These are phyloP conservation scores for Torulaspora quercuum DNA, from an alignment of 805 yeast species.

Conservation along the genomic window DNA sequence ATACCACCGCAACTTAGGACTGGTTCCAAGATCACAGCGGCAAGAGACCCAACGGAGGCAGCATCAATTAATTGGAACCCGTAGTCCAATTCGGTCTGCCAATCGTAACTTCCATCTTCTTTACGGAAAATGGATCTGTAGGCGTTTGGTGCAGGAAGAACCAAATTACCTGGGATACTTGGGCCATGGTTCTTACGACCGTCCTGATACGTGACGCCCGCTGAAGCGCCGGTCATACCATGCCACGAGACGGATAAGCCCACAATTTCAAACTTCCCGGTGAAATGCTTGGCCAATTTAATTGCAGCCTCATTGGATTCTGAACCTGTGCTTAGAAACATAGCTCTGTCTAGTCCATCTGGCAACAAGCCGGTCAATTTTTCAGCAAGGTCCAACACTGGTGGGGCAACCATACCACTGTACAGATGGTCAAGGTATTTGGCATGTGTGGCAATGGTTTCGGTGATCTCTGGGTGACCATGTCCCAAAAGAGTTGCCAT, in stretches of 20 bases:
- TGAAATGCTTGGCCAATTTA: constrained; percentile 31
- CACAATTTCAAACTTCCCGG: constrained; percentile 32
- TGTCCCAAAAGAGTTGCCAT: constrained; percentile 31
- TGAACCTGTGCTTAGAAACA: constrained; percentile 34
- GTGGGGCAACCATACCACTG: constrained; percentile 31
- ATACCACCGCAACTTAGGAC: constrained; percentile 53
- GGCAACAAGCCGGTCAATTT: constrained; percentile 26
- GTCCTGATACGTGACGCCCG: constrained; percentile 27
- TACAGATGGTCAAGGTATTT: constrained; percentile 27
- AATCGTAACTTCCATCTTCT: constrained; percentile 31
- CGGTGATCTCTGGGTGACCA: constrained; percentile 28
- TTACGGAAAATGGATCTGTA: constrained; percentile 31
- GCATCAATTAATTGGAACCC: constrained; percentile 32
- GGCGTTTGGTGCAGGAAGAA: constrained; percentile 31
- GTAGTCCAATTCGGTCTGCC: constrained; percentile 31
- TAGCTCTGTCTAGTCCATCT: constrained; percentile 26
- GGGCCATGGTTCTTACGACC: constrained; percentile 34
- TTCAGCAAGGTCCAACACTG: constrained; percentile 33
- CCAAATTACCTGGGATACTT: constrained; percentile 28
- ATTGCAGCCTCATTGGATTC: constrained; percentile 38
- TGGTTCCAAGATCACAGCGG: constrained; percentile 51
- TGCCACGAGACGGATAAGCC: constrained; percentile 34
- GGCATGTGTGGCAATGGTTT: constrained; percentile 26
- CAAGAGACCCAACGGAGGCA: constrained; percentile 41
- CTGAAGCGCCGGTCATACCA: constrained; percentile 33